Conservation (phyloP, 345 rosid species). For the Cardiospermum halicacabum region DNA sequence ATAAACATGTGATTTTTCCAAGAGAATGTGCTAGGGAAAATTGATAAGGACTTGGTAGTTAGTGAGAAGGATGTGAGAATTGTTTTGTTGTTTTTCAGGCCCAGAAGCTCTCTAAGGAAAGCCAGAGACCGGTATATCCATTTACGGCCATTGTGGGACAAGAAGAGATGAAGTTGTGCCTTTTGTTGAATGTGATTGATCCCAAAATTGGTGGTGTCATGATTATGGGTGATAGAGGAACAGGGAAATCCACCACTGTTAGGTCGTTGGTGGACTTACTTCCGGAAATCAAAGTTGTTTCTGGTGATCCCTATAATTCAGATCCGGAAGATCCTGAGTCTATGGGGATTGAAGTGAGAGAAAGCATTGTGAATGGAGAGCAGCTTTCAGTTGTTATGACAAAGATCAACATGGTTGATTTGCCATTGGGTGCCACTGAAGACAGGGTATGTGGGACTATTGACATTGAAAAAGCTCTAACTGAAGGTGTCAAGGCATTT, state of each 20-base stretch:
- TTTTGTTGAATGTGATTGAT: constrained; percentile 83
- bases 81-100: constrained; percentile 32
- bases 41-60: constrained; percentile 1
- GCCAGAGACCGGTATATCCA: constrained; percentile 83
- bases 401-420: constrained; percentile 93
- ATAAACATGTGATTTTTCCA: background rate
- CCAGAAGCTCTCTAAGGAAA: constrained; percentile 58
- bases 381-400: constrained; percentile 37
- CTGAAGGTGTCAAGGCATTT: constrained; percentile 94
- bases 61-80: constrained; percentile 11
- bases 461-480: constrained; percentile 92
- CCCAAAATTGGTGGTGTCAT: constrained; percentile 96
- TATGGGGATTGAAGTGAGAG: constrained; percentile 89
- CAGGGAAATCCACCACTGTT: constrained; percentile 87
- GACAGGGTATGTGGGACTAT: constrained; percentile 99
- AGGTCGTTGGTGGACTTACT: constrained; percentile 88
- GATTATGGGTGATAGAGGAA: constrained; percentile 98
- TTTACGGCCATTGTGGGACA: constrained; percentile 95
- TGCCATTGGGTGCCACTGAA: constrained; percentile 96
- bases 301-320: constrained; percentile 88
- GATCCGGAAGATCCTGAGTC: constrained; percentile 90
- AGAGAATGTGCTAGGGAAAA: constrained; percentile 4
- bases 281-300: constrained; percentile 78
- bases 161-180: constrained; percentile 97
- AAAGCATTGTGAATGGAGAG: constrained; percentile 52